These are phyloP conservation scores for Ophiostoma sp. DNA, from an alignment of 2,329 filamentous ascomycete species.

Conservation along the genomic window DNA sequence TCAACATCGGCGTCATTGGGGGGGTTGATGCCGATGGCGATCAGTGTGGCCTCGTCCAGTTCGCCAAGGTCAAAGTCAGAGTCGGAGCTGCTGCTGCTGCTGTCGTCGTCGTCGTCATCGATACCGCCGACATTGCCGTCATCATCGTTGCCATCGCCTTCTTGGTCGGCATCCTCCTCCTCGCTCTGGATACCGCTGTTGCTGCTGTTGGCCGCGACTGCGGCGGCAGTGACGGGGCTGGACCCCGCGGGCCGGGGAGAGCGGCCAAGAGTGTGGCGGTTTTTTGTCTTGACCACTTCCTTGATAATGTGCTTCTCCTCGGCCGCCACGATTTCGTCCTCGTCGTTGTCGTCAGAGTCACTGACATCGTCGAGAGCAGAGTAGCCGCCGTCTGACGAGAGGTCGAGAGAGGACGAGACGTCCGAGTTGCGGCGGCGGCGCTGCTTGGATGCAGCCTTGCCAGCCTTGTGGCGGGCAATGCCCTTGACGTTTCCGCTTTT, in stretches of 20 bases:
- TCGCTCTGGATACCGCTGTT: constrained; percentile 30
- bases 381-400: constrained; percentile 66
- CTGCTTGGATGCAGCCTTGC: constrained; percentile 38
- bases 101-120: constrained; percentile 37
- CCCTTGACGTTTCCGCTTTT: constrained; percentile 38
- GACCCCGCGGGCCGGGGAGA: constrained; percentile 47
- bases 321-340: constrained; percentile 69
- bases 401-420: constrained; percentile 51
- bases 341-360: constrained; percentile 71
- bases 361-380: constrained; percentile 73
- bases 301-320: constrained; percentile 71
- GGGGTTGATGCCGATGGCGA: constrained; percentile 34
- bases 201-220: constrained; percentile 4
- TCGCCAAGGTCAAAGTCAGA: constrained; percentile 37
- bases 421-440: constrained; percentile 48
- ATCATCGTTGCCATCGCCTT: constrained; percentile 38
- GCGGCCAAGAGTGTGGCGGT: constrained; percentile 33
- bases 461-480: constrained; percentile 42
- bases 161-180: constrained; percentile 39
- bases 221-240: neutral
- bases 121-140: constrained; percentile 32
- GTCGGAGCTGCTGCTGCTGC: constrained; percentile 33
- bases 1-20: constrained; percentile 38
- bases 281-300: constrained; percentile 34
- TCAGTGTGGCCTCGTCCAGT: constrained; percentile 34